Base-by-base conservation (phyloP, 2,329 filamentous ascomycete genomes). In the Rachicladosporium sp. region DNA sequence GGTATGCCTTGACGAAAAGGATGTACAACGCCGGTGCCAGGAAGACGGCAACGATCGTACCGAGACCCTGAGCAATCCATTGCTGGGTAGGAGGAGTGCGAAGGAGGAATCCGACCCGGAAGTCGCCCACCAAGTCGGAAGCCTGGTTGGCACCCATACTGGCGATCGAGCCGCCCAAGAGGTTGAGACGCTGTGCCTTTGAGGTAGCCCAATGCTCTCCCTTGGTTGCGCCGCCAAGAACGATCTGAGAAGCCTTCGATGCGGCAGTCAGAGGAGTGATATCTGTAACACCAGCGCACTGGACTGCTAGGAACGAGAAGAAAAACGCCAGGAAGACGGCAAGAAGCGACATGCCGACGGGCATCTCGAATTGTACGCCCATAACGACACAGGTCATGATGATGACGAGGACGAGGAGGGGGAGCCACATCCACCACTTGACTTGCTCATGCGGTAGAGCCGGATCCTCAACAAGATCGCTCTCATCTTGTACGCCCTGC, bases 51-150 rank as follows among this genome's bases (percentile, higher is more conserved):
- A 80, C 69, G 27, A 80, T 55, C 6, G 73, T 73, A 21, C 78
- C 78, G 10, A 79, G 58, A 32, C 67, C 69, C 57, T 82, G 79
- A 0, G 77, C 78, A 47, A 77, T 66, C 67, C 76, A 82, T 57
- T 82, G 78, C 54, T 76, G 69, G 43, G 71, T 67, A 0, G 78
- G 78, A 0, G 78, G 70, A 0, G 78, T 81, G 45, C 71, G 66
- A 39, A 82, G 70, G 4, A 82, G 65, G 65, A 80, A 82, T 4
- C 78, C 78, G 31, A 77, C 76, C 29, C 77, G 70, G 69, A 82
- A 81, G 51, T 83, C 78, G 40, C 67, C 67, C 29, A 74, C 70
- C 10, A 81, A 61, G 37, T 69, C 62, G 30, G 63, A 68, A 33
- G 61, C 54, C 41, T 65, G 61, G 43, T 59, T 58, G 39, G 61